Conservation (phyloP, 805 yeast species). For the Monosporozyma aerobia region DNA sequence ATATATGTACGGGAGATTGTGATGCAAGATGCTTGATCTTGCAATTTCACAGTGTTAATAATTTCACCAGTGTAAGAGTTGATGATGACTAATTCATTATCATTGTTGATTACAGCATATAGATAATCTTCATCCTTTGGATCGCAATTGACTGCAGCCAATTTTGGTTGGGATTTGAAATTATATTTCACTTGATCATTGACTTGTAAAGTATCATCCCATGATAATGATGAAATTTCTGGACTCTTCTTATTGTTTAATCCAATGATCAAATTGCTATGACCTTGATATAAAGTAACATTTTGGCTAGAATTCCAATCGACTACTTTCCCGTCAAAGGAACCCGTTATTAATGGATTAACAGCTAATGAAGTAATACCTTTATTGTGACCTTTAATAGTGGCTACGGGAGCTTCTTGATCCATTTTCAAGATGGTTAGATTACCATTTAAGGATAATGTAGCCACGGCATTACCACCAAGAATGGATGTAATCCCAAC, state of each 20-base stretch:
- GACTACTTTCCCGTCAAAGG: conserved; percentile 69
- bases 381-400: conserved; percentile 72
- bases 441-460: conserved; percentile 65
- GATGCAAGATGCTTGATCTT: conserved; percentile 38
- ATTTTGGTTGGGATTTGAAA: conserved; percentile 43
- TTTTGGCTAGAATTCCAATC: conserved; percentile 41
- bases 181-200: conserved; percentile 16
- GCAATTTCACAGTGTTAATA: conserved; percentile 25
- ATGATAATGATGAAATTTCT: conserved; percentile 51
- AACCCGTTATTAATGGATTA: conserved; percentile 45
- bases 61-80: conserved; percentile 30
- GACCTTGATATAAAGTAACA: conserved; percentile 35
- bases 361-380: conserved; percentile 55
- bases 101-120: conserved; percentile 37
- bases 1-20: conserved; percentile 36
- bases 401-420: conserved; percentile 23
- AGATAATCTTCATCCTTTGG: conserved; percentile 27
- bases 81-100: conserved; percentile 31
- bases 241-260: conserved; percentile 29
- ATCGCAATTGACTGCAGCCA: conserved; percentile 30
- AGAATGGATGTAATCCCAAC: conserved; percentile 62
- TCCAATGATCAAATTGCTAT: conserved; percentile 59
- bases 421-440: conserved; percentile 48
- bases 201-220: conserved; percentile 73
- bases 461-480: conserved; percentile 43